Conservation (phyloP, 2,329 filamentous ascomycete species). For the Lachnum nothofagi region DNA sequence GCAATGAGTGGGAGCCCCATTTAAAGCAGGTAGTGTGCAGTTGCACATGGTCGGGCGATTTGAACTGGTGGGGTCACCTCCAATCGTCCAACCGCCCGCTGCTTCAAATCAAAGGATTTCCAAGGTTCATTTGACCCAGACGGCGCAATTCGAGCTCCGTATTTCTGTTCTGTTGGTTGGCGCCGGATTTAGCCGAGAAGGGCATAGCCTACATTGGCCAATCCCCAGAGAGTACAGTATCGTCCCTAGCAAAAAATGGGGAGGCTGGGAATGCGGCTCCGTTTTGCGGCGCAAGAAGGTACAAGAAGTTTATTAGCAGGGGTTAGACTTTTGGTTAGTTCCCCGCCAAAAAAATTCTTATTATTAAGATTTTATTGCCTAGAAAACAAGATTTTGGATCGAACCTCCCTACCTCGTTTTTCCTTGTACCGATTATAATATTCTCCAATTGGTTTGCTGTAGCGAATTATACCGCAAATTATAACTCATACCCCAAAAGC, state of each 20-base stretch:
- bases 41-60: neutral
- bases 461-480: no score
- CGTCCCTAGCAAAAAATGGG: no score
- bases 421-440: no score
- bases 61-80: no score
- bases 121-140: neutral
- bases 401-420: no score
- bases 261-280: neutral
- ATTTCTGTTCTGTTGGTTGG: conserved; percentile 5
- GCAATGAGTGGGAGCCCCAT: neutral
- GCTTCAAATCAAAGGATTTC: no score
- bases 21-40: neutral
- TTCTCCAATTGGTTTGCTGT: no score
- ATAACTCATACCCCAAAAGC: no score
- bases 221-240: conserved; percentile 2
- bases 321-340: neutral
- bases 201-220: conserved; percentile 6
- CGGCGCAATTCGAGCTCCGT: conserved; percentile 6
- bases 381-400: no score
- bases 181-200: conserved; percentile 2
- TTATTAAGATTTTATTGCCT: no score
- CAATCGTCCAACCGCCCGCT: no score
- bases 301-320: neutral
- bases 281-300: neutral
- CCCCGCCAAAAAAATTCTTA: no score